These are phyloP conservation scores for Cyphellophora attinorum DNA, from an alignment of 2,329 filamentous ascomycete species.

Conservation along the genomic window DNA sequence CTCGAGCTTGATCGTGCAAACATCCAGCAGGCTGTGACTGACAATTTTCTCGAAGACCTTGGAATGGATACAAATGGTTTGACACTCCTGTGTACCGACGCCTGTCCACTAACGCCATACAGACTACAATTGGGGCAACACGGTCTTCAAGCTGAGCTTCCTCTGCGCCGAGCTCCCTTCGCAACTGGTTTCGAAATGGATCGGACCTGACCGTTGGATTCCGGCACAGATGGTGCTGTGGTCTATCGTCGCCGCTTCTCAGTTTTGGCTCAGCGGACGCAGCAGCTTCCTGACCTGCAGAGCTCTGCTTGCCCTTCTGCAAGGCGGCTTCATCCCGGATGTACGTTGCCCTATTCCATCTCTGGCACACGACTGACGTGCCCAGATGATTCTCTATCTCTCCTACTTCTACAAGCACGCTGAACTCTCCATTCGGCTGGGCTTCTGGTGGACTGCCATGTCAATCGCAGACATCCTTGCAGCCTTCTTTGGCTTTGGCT, in stretches of 20 bases:
- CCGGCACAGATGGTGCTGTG: conserved; percentile 49
- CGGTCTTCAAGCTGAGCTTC: conserved; percentile 45
- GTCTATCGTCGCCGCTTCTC: conserved; percentile 43
- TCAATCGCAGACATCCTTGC: conserved; percentile 39
- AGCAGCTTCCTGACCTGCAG: conserved; percentile 32
- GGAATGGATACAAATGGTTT: conserved; percentile 38
- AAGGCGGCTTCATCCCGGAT: conserved; percentile 39
- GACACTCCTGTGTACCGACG: conserved; percentile 1
- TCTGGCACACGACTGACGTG: neutral
- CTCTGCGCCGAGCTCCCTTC: conserved; percentile 50
- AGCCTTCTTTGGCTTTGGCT: conserved; percentile 32
- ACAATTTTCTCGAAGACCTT: conserved; percentile 46
- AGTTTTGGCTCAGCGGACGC: conserved; percentile 41
- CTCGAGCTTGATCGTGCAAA: conserved; percentile 57
- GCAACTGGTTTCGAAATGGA: conserved; percentile 49
- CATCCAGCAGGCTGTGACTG: conserved; percentile 50
- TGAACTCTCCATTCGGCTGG: conserved; percentile 26
- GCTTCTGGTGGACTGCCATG: conserved; percentile 28
- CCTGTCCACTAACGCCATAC: conserved; percentile 10
- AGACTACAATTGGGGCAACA: conserved; percentile 45
- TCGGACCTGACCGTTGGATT: conserved; percentile 52
- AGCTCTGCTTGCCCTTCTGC: conserved; percentile 38
- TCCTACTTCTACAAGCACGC: conserved; percentile 30
- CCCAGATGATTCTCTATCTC: conserved; percentile 21
- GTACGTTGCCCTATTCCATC: conserved; percentile 13